Conservation (phyloP, 2,329 filamentous ascomycete genomes). For the Aspergillus sp. region DNA sequence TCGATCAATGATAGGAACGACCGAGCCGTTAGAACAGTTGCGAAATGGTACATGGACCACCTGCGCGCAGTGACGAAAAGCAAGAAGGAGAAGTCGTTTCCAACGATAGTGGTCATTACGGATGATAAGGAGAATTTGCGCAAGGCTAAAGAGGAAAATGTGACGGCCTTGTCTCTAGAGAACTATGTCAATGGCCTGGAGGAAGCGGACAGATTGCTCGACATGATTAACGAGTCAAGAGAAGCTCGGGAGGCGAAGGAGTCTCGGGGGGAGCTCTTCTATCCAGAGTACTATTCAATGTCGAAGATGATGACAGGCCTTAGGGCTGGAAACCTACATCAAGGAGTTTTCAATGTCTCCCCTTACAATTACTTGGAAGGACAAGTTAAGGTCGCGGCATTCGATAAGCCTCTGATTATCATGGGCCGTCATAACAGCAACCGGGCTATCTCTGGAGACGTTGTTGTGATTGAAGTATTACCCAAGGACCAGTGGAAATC, state of each 20-base stretch:
- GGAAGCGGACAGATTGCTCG: slow-evolving; percentile 79
- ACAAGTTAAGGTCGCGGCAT: slow-evolving; percentile 83
- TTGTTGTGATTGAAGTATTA: slow-evolving; percentile 89
- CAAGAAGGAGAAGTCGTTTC: slow-evolving; percentile 58
- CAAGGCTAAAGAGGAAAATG: slow-evolving; percentile 71
- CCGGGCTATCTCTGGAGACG: slow-evolving; percentile 83
- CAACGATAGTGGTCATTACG: slow-evolving; percentile 86
- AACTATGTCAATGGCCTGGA: slow-evolving; percentile 84
- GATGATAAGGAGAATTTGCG: slow-evolving; percentile 85
- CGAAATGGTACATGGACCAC: slow-evolving; percentile 88
- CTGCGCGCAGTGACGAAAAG: slow-evolving; percentile 60
- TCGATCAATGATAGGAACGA: slow-evolving; percentile 97
- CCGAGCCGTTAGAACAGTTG: slow-evolving; percentile 79
- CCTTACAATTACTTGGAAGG: slow-evolving; percentile 98
- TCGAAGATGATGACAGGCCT: slow-evolving; percentile 94
- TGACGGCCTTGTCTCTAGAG: slow-evolving; percentile 66
- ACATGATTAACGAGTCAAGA: slow-evolving; percentile 85
- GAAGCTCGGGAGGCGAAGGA: slow-evolving; percentile 65
- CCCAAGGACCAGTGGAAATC: slow-evolving; percentile 96
- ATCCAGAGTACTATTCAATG: slow-evolving; percentile 83
- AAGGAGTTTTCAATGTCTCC: slow-evolving; percentile 93
- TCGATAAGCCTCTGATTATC: slow-evolving; percentile 83
- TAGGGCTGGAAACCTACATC: slow-evolving; percentile 83
- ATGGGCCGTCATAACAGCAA: slow-evolving; percentile 96
- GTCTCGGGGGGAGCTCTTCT: slow-evolving; percentile 70